Evolutionary conservation across 148 eudicot species (phyloP), one percentile per base, ranked within the genome.

Genomic region (Camellia japonica): DNA sequence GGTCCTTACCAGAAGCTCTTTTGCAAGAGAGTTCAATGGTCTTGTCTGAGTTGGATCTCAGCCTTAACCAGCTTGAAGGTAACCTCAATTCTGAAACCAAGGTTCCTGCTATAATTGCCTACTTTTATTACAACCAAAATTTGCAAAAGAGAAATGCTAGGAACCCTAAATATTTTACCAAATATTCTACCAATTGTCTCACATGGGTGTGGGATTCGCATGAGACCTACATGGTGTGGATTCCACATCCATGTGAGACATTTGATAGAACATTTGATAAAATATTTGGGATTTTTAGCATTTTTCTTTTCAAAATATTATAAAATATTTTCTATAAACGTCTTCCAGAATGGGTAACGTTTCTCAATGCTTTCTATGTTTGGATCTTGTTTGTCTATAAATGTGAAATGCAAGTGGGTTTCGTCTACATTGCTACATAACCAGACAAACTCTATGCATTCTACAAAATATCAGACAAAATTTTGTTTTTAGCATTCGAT

Each of bases 1-100:
- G 97, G 59, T 83, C 88, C 5, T 79, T 92, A 46, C 92, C 97
- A 13, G 86, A 83, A 77, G 91, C 84, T 30, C 90, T 92, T 83
- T 73, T 92, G 81, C 89, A 86, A 75, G 97, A 89, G 59, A 89
- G 87, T 72, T 92, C 94, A 47, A 90, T 87, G 90, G 73, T 90
- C 60, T 84, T 90, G 80, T 81, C 89, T 3, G 92, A 90, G 61
- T 77, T 92, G 83, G 97, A 92, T 83, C 85, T 92, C 52, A 89
- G 94, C 84, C 76, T 64, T 69, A 92, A 92, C 81, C 87, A 88
- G 77, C 89, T 92, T 78, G 90, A 87, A 89, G 97, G 97, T 92
- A 30, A 84, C 58, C 74, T 59, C 70, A 41, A 58, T 72, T 74
- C 19, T 60, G 64, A 15, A 3, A 60, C 64, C 64, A 15, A 8